Base-by-base conservation (phyloP, 2,329 filamentous ascomycete species). In the Shiraia sp. region DNA sequence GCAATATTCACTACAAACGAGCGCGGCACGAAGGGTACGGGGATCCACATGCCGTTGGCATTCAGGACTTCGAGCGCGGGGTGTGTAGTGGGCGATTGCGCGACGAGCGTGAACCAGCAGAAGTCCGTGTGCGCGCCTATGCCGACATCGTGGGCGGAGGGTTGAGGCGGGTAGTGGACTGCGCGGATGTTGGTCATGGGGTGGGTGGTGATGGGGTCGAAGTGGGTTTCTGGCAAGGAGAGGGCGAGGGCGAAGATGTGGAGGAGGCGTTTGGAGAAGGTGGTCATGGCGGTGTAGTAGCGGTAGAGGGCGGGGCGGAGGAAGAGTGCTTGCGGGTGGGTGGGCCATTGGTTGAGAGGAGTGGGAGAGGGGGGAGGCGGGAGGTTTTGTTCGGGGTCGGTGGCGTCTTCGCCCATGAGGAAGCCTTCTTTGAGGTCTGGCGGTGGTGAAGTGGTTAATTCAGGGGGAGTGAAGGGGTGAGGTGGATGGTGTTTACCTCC, bases 51-150 rank as follows among this genome's bases (percentile, higher is more conserved):
- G 4, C 69, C 72, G 26, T 72, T 69, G n/a, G 59, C 64, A 43
- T 72, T 73, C 2, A 73, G 61, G 0, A 74, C 71, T 39, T 74
- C 69, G 14, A 74, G 61, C 2, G 63, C 61, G 0, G 61, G 61
- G 12, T 55, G 45, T 1, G 42, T 25, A 1, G 61, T 65, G 2
- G 26, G 40, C 2, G 53, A 60, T 19, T 68, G 64, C 36, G 52
- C 59, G 1, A 74, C 70, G 9, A 74, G 60, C 0, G 72, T 74
- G 49, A 73, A 67, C 64, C 70, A 73, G 42, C 65, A 70, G 45
- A 72, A 73, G 40, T 74, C 71, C 2, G 70, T 65, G 40, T 74
- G 72, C 0, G 71, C 71, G 8, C 71, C 70, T 10, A 73, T 64
- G 1, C 71, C 70, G 3, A 70, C 66, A 33, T 69, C 57, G 7